phyloP scores from a whole-genome alignment of 768 basidiomycete genomes.

The Lactarius sanguifluus region DNA sequence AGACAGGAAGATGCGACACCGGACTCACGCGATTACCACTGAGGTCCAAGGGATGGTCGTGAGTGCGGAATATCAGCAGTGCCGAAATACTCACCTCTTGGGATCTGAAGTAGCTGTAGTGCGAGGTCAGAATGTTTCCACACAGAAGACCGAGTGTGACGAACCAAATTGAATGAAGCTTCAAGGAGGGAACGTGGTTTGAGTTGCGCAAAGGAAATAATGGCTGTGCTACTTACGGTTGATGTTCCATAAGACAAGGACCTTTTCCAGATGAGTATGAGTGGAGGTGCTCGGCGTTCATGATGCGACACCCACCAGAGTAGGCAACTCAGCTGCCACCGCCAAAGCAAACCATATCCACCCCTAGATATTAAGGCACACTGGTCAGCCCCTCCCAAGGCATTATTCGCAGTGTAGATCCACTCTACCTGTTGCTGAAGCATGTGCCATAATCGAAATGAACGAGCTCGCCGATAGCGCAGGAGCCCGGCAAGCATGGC shows the following conservation, averaged over 20 bases:
- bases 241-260: slow-evolving; percentile 4
- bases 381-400: neutral
- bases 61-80: neutral
- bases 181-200: neutral
- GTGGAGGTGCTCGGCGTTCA: too few species aligned
- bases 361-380: slow-evolving; percentile 2
- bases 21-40: slow-evolving; percentile 24
- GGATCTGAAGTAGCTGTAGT: slow-evolving; percentile 12
- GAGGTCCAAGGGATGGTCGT: neutral
- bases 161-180: slow-evolving; percentile 15
- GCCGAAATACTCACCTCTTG: slow-evolving; percentile 13
- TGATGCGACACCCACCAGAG: slow-evolving; percentile 5
- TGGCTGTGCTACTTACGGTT: neutral
- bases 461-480: slow-evolving; percentile 1
- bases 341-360: slow-evolving; percentile 23
- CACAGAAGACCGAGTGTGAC: neutral
- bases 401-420: too few species aligned
- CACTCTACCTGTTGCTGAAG: slow-evolving; percentile 14
- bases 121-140: neutral
- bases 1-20: neutral
- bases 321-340: slow-evolving; percentile 17
- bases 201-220: neutral
- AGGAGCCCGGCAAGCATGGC: slow-evolving; percentile 15
- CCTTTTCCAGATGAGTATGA: slow-evolving; percentile 3
- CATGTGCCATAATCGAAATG: slow-evolving; percentile 14